Conservation (phyloP, 2,329 filamentous ascomycete genomes). For the Fusarium pseudonygamai region DNA sequence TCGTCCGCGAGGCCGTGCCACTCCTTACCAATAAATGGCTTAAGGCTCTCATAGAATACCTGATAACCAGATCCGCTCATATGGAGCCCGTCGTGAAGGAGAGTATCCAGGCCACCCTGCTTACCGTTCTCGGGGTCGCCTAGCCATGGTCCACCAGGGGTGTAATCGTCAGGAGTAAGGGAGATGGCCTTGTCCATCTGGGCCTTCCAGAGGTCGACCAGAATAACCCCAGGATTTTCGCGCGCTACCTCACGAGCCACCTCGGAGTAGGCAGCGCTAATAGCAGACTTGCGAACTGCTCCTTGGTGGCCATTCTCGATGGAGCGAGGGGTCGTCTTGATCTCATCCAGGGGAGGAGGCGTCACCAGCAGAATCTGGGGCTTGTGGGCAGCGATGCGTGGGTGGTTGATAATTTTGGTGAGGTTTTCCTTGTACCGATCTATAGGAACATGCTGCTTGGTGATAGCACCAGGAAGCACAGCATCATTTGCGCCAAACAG, state of each 20-base stretch:
- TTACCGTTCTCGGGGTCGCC: constrained; percentile 61
- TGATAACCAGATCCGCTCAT: constrained; percentile 63
- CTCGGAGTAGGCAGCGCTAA: constrained; percentile 66
- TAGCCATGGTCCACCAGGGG: constrained; percentile 57
- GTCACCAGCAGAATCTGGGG: constrained; percentile 81
- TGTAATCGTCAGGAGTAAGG: constrained; percentile 66
- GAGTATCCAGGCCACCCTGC: constrained; percentile 59
- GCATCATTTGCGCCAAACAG: constrained; percentile 95
- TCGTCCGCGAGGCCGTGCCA: constrained; percentile 50
- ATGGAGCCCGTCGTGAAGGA: constrained; percentile 68
- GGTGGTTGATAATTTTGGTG: constrained; percentile 75
- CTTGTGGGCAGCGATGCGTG: constrained; percentile 72
- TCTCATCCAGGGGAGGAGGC: constrained; percentile 84
- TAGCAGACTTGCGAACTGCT: constrained; percentile 56
- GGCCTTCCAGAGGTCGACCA: constrained; percentile 82
- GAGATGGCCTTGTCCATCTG: constrained; percentile 76
- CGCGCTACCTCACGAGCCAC: constrained; percentile 73
- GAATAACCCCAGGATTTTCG: constrained; percentile 70
- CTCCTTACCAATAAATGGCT: constrained; percentile 58
- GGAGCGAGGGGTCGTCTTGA: constrained; percentile 65
- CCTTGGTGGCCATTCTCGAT: constrained; percentile 56
- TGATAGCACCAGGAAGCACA: constrained; percentile 68
- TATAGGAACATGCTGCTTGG: constrained; percentile 81
- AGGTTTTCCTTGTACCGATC: constrained; percentile 79
- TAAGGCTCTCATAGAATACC: constrained; percentile 60